These are phyloP conservation scores for Chaetothyriales sp. DNA, from an alignment of 2,329 filamentous ascomycete genomes.

Conservation along the genomic window DNA sequence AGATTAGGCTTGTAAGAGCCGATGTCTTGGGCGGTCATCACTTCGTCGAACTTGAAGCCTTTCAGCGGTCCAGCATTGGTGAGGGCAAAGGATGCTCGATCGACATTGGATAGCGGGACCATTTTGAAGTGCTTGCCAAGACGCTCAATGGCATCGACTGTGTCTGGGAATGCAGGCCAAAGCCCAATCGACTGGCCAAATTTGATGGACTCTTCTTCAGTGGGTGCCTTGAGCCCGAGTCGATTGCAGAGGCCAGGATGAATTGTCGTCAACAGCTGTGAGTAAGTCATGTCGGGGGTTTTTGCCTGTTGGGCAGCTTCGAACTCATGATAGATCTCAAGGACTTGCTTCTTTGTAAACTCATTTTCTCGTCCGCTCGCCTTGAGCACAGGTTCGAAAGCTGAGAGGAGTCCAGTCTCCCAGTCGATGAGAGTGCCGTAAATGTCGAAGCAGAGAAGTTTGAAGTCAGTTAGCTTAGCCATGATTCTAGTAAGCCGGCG, in stretches of 20 bases:
- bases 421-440: conserved; percentile 71
- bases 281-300: conserved; percentile 47
- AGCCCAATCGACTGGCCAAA: conserved; percentile 37
- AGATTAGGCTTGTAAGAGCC: conserved; percentile 57
- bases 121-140: conserved; percentile 41
- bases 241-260: conserved; percentile 24
- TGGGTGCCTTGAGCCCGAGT: conserved; percentile 11
- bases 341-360: conserved; percentile 3
- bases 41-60: conserved; percentile 45
- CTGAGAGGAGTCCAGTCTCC: conserved; percentile 50
- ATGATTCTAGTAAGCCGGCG: background rate
- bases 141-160: conserved; percentile 37
- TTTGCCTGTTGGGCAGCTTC: conserved; percentile 36
- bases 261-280: conserved; percentile 40
- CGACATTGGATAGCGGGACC: conserved; percentile 45
- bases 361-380: background rate
- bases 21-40: conserved; percentile 58
- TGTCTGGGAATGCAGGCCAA: conserved; percentile 47
- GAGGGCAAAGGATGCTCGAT: conserved; percentile 36
- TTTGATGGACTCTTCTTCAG: conserved; percentile 24
- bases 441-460: conserved; percentile 58
- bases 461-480: conserved; percentile 12
- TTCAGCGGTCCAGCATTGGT: conserved; percentile 37
- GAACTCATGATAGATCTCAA: conserved; percentile 25
- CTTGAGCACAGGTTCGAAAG: conserved; percentile 32